Evolutionary conservation across 1,284 basidiomycete genomes (phyloP), one percentile per base, ranked within the genome.

Genomic region (Paramarasmius palmivorus): DNA sequence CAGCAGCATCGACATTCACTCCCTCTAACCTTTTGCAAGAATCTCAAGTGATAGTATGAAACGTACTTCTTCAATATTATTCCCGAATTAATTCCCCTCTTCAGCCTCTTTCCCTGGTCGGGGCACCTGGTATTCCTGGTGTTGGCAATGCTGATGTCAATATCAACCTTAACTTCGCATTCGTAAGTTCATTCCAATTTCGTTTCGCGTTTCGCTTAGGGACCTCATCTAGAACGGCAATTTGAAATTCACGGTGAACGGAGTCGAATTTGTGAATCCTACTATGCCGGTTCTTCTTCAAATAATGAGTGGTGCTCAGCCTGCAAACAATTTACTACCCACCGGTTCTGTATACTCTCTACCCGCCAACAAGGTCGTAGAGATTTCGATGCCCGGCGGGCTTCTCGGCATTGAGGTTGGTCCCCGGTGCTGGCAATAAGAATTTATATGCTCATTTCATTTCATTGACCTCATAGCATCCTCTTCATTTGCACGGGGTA

Each of bases 281-380:
- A 49, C 41, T 32, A 50, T 57, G 17, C 59, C 59, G 12, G 59
- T 59, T 10, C 53, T 61, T 6, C 53, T 59, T 10, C 52, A 74
- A 49, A 71, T 75, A 9, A 55, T 75, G 39, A 68, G 66, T 40
- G 71, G 73, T 20, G 60, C 59, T 14, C 60, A 60, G 35, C 52
- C 57, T 14, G 65, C 70, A 23, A 53, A 53, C 2, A 53, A 61
- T 39, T 54, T 72, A 14, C 12, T 71, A 9, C 57, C 59, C 5
- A 17, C 49, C 19, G 59, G 55, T 12, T 65, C 61, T 12, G 62
- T 73, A n/a, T 58, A 58, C 42, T 53, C 59, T 4, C 50, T 74
- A 15, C 65, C 63, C 17, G 42, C 59, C 7, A 73, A 73, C 54
- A 61, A 66, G 34, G 62, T 63, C 9, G 64, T 75, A 36, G 74